These are phyloP conservation scores for Fusarium guadeloupense DNA, from an alignment of 2,329 filamentous ascomycete genomes.

Conservation along the genomic window DNA sequence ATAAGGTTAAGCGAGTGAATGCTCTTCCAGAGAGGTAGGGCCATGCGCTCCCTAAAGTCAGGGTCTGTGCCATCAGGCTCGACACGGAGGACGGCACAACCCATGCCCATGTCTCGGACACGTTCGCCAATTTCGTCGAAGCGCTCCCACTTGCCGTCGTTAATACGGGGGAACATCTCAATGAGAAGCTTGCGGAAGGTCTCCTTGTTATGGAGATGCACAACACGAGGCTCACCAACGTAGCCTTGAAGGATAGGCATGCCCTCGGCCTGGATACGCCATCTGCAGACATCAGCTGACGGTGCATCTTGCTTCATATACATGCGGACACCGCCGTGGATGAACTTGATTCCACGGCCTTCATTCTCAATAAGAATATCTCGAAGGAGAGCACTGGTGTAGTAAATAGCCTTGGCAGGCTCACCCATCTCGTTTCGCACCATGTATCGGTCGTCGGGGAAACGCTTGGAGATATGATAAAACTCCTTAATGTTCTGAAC, in stretches of 20 bases:
- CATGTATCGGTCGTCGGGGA: constrained; percentile 92
- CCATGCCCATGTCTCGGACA: constrained; percentile 82
- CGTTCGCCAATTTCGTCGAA: constrained; percentile 89
- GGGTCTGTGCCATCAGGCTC: constrained; percentile 74
- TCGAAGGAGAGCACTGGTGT: constrained; percentile 84
- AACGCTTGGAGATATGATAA: constrained; percentile 83
- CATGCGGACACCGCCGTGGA: constrained; percentile 98
- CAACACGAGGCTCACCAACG: constrained; percentile 79
- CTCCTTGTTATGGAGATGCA: constrained; percentile 78
- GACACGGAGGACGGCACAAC: constrained; percentile 88
- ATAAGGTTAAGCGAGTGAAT: constrained; percentile 93
- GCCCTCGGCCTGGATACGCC: constrained; percentile 96
- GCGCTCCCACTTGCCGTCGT: constrained; percentile 75
- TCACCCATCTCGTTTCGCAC: constrained; percentile 91
- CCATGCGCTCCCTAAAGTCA: constrained; percentile 78
- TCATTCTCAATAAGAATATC: constrained; percentile 90
- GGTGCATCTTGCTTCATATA: constrained; percentile 98
- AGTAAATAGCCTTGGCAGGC: constrained; percentile 95
- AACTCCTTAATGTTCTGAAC: constrained; percentile 82
- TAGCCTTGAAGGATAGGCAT: constrained; percentile 91
- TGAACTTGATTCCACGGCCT: constrained; percentile 90
- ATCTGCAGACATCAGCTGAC: constrained; percentile 84
- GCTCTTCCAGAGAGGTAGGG: constrained; percentile 93
- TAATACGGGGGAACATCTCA: constrained; percentile 96
- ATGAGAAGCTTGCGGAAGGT: constrained; percentile 85